Conservation (phyloP, 2,329 filamentous ascomycete species). For the Tolypocladium pustulatum region DNA sequence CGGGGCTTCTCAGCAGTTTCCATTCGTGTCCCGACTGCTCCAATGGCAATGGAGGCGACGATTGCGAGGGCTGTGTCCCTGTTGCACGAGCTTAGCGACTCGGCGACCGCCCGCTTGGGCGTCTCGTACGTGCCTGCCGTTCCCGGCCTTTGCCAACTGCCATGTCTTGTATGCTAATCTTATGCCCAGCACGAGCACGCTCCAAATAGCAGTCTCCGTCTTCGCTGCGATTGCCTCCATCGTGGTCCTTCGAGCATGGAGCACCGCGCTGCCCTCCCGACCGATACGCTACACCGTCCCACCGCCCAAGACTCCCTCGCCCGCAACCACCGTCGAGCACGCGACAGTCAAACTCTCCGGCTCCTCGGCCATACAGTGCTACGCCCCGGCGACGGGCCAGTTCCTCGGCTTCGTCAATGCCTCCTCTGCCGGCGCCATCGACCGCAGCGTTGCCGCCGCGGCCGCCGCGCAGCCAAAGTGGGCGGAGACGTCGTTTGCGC, state of each 20-base stretch:
- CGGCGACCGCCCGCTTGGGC: slow-evolving; percentile 1
- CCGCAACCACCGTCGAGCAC: slow-evolving; percentile 45
- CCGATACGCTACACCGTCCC: slow-evolving; percentile 51
- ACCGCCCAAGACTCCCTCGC: slow-evolving; percentile 49
- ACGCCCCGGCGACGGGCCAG: slow-evolving; percentile 80
- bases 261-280: slow-evolving; percentile 20
- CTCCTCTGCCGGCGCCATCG: slow-evolving; percentile 64
- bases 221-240: slow-evolving; percentile 17
- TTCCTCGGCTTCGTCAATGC: slow-evolving; percentile 72
- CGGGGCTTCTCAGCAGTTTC: not conserved
- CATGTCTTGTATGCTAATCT: not conserved
- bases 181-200: not conserved
- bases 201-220: slow-evolving; percentile 14
- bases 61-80: slow-evolving; percentile 1
- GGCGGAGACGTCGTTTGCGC: slow-evolving; percentile 64
- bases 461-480: slow-evolving; percentile 66
- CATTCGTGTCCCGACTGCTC: not conserved
- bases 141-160: not conserved
- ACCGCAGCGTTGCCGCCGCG: slow-evolving; percentile 65
- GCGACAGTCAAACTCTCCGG: slow-evolving; percentile 55
- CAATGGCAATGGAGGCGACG: not conserved
- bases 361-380: slow-evolving; percentile 66
- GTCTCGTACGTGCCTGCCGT: slow-evolving; percentile 4
- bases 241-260: slow-evolving; percentile 17
- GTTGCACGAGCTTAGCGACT: slow-evolving; percentile 3